Evolutionary conservation across 768 basidiomycete species (phyloP), one percentile per base, ranked within the genome.

Genomic region (Leccinum truebloodii): DNA sequence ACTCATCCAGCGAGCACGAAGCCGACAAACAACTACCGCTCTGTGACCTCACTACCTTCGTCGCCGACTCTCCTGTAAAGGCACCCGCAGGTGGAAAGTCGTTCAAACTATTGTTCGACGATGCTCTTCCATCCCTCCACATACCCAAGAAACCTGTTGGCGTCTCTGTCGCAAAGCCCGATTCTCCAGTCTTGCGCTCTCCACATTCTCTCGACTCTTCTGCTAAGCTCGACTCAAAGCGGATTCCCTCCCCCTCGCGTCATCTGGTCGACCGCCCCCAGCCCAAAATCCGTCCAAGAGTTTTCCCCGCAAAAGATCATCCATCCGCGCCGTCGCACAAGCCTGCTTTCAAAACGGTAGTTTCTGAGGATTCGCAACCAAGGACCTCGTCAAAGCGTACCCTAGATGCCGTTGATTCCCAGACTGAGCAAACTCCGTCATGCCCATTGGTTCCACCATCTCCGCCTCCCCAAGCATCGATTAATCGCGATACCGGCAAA

Each of bases 31-130:
- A 66, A 41, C 51, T 69, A 35, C 73, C 74, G 26, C 69, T 44
- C 3, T 69, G 71, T 26, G 37, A 70, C 51, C 53, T 59, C 26
- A 73, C 81, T 57, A 83, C 81, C 12, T 86, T 89, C 68, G 78
- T 93, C 5, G 83, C 80, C 34, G 85, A 91, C 68, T 90, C 91
- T 5, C 91, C 91, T 9, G 77, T 86, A 56, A 92, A 92, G 70
- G 77, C 77, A 22, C 79, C 80, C 3, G 75, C 76, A 26, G 81
- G 81, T 50, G 80, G 81, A 55, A 88, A 83, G 69, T 79, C 80
- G 3, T 93, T 91, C 77, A 85, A 82, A 62, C 73, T 83, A 30
- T 74, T 93, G 51, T 93, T 93, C 69, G 83, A 89, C 28, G 81
- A 83, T 55, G 82, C 83, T 56, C 61, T 70, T 44, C 67, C 69